These are phyloP conservation scores for Diaporthe humulicola DNA, from an alignment of 2,329 filamentous ascomycete species.

Conservation along the genomic window DNA sequence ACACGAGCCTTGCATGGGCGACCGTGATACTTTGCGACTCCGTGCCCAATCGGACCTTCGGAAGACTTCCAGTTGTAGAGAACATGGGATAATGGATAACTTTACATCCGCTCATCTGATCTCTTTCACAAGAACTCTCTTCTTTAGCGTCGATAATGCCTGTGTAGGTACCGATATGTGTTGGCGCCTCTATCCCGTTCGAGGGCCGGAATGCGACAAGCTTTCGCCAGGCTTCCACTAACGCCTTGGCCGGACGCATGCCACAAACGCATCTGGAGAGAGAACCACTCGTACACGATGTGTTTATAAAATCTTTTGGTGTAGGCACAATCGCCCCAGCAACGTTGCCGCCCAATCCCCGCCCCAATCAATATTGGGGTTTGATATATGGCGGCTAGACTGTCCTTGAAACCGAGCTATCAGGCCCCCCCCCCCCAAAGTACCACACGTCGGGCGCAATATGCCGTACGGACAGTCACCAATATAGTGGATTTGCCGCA, in stretches of 20 bases:
- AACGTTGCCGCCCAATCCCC: conserved; percentile 1
- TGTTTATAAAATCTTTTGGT: neutral
- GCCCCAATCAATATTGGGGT: neutral
- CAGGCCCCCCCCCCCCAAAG: neutral
- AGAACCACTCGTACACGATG: neutral
- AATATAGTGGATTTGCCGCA: conserved; percentile 24
- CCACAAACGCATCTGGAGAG: neutral
- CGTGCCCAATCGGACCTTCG: neutral
- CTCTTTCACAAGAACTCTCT: neutral
- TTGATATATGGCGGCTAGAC: conserved; percentile 18
- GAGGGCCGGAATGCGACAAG: neutral
- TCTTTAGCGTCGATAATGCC: neutral
- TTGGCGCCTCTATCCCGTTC: neutral
- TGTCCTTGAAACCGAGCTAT: conserved; percentile 14
- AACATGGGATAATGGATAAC: neutral
- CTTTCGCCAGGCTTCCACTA: neutral
- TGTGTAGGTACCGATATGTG: neutral
- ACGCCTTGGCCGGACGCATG: neutral
- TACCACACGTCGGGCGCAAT: neutral
- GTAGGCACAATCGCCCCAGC: neutral
- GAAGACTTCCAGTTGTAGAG: too few species aligned
- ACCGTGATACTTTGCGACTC: neutral
- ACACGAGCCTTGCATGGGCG: neutral
- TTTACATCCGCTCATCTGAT: neutral
- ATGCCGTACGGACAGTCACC: conserved; percentile 12